phyloP scores from a whole-genome alignment of 2,329 filamentous ascomycete genomes.

The Teratosphaeria destructans region DNA sequence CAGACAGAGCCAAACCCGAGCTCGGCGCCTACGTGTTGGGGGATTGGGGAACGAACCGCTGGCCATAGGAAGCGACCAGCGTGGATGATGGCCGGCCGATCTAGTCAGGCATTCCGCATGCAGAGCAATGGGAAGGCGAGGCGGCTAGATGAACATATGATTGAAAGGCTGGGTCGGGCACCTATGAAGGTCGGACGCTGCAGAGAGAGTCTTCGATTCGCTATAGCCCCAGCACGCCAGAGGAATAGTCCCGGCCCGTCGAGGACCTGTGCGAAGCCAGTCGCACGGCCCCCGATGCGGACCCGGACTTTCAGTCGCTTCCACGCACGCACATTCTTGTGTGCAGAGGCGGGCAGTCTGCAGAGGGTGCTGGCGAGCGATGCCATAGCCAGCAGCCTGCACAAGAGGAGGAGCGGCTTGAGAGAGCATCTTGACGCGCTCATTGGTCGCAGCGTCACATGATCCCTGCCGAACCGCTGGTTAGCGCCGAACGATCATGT shows the following conservation, averaged over 20 bases:
- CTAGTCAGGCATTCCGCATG: conserved; percentile 6
- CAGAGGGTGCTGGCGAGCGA: not conserved
- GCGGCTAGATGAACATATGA: conserved; percentile 19
- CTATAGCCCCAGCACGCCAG: conserved; percentile 10
- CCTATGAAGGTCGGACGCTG: conserved; percentile 18
- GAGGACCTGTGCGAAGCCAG: conserved; percentile 7
- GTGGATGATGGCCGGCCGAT: not conserved
- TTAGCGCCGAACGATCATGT: not conserved
- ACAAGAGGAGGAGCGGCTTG: not conserved
- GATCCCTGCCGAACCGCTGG: not conserved
- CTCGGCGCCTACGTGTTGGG: conserved; percentile 19
- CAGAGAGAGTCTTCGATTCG: conserved; percentile 18
- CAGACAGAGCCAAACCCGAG: conserved; percentile 14
- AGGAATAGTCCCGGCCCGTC: conserved; percentile 5
- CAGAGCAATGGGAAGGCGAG: conserved; percentile 7
- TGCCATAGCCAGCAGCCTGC: not conserved
- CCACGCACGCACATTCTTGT: not conserved
- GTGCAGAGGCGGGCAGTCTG: not conserved
- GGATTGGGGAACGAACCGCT: conserved; percentile 2
- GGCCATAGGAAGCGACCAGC: conserved; percentile 8
- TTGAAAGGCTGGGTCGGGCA: conserved; percentile 16
- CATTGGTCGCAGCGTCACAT: not conserved
- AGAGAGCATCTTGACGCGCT: not conserved
- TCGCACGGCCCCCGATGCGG: conserved; percentile 6
- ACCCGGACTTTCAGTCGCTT: not conserved